phyloP scores from a whole-genome alignment of 257 asterid species.

The Scutellaria minor region DNA sequence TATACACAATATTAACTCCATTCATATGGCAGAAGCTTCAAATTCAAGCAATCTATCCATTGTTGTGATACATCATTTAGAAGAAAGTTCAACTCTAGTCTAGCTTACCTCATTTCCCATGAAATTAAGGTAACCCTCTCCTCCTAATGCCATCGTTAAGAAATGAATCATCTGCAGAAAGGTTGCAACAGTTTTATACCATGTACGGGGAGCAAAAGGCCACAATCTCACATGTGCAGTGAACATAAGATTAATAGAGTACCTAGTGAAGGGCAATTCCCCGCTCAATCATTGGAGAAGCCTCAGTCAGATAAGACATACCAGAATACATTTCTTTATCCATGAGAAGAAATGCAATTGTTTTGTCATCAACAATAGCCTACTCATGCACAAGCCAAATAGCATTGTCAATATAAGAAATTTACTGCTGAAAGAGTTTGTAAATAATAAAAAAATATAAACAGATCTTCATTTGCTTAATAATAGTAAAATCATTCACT shows the following conservation, averaged over 20 bases:
- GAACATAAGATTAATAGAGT: conserved; percentile 35
- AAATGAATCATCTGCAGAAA: conserved; percentile 90
- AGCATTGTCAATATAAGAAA: conserved; percentile 23
- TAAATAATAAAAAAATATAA: background rate
- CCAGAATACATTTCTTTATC: conserved; percentile 94
- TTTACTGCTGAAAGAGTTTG: conserved; percentile 23
- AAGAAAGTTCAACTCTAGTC: too few relatives aligned
- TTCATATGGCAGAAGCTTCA: too few relatives aligned
- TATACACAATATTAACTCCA: background rate
- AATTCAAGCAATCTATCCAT: too few relatives aligned
- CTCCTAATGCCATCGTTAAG: conserved; percentile 91
- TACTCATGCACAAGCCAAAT: conserved; percentile 43
- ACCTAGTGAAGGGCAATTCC: conserved; percentile 98
- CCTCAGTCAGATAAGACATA: conserved; percentile 85
- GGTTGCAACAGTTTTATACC: conserved; percentile 19
- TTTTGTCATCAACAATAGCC: conserved; percentile 97
- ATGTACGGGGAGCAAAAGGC: conserved; percentile 2
- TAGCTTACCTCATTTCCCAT: too few relatives aligned
- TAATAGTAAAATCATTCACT: background rate
- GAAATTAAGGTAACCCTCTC: conserved; percentile 68
- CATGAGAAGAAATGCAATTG: conserved; percentile 84
- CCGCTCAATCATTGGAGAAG: conserved; percentile 83
- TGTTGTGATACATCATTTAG: too few relatives aligned
- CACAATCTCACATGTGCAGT: conserved; percentile 24
- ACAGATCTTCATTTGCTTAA: conserved; percentile 2